These are phyloP conservation scores for Ophiostoma novo-ulmi DNA, from an alignment of 2,329 filamentous ascomycete species.

Conservation along the genomic window DNA sequence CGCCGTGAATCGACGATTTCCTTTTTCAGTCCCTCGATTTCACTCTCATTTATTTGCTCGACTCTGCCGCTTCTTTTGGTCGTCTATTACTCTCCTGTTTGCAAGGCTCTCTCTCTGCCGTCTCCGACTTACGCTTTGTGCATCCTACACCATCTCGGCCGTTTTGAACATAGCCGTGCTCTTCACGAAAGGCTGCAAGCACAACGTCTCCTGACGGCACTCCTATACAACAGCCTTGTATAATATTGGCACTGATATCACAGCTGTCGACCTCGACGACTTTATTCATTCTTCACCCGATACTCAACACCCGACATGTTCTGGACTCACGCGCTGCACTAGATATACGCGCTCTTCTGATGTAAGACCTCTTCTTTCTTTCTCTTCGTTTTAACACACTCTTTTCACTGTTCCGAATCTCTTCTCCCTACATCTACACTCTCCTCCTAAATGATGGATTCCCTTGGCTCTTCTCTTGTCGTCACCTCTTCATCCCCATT, in stretches of 20 bases:
- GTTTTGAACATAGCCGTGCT: neutral
- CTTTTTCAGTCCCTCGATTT: neutral
- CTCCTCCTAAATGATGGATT: neutral
- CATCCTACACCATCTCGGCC: neutral
- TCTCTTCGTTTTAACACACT: neutral
- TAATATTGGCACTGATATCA: neutral
- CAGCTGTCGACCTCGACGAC: neutral
- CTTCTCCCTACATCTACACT: neutral
- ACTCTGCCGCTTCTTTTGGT: neutral
- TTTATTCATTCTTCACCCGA: neutral
- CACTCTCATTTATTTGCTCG: neutral
- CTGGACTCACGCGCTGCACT: slow-evolving; percentile 19
- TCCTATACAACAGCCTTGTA: neutral
- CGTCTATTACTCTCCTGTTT: neutral
- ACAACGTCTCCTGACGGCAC: too few species aligned
- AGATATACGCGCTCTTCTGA: slow-evolving; percentile 12
- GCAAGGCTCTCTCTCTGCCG: neutral
- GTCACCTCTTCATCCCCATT: neutral
- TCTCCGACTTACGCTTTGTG: neutral
- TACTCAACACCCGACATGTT: slow-evolving; percentile 14
- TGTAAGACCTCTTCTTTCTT: neutral
- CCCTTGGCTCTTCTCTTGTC: neutral
- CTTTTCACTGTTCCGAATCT: neutral
- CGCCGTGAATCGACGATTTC: neutral
- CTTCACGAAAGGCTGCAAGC: too few species aligned